Evolutionary conservation across 139 green algal species (phyloP).

Genomic region (Closterium sp.): DNA sequence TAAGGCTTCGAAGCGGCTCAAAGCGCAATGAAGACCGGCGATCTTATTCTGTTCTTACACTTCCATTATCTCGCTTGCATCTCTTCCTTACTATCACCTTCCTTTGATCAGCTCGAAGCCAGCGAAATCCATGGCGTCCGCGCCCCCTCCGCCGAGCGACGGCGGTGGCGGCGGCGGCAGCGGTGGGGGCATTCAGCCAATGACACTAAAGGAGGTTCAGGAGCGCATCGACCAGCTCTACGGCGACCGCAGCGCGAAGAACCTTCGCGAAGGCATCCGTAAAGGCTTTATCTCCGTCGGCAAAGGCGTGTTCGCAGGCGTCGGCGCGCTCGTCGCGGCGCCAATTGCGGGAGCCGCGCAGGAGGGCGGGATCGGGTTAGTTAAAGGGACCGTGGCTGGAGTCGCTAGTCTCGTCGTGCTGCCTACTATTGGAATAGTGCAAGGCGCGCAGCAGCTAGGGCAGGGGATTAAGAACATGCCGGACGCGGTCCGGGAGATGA

Average conservation of each 20-base stretch:
- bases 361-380: background rate
- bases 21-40: too few relatives aligned
- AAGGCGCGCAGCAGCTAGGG: constrained; percentile 19
- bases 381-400: background rate
- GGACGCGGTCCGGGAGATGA: constrained; percentile 16
- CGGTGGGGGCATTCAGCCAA: background rate
- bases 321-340: constrained; percentile 2
- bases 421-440: constrained; percentile 5
- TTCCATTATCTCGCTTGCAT: background rate
- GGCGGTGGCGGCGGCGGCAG: too few relatives aligned
- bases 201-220: background rate
- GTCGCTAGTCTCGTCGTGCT: constrained; percentile 12
- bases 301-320: constrained; percentile 31
- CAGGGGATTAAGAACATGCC: constrained; percentile 39
- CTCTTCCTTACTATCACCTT: background rate
- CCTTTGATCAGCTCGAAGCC: too few relatives aligned
- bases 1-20: too few relatives aligned
- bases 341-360: background rate
- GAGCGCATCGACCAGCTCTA: background rate
- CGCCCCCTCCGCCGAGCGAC: background rate
- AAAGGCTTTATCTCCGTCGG: constrained; percentile 5
- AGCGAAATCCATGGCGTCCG: background rate
- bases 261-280: background rate
- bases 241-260: background rate
- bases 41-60: too few relatives aligned